Percentiles rank a stretch among this genome's conserved stretches.
Evolutionary conservation across 202 grass and related monocot genomes (phyloP).

Genomic region (Alloteropsis angusta): DNA sequence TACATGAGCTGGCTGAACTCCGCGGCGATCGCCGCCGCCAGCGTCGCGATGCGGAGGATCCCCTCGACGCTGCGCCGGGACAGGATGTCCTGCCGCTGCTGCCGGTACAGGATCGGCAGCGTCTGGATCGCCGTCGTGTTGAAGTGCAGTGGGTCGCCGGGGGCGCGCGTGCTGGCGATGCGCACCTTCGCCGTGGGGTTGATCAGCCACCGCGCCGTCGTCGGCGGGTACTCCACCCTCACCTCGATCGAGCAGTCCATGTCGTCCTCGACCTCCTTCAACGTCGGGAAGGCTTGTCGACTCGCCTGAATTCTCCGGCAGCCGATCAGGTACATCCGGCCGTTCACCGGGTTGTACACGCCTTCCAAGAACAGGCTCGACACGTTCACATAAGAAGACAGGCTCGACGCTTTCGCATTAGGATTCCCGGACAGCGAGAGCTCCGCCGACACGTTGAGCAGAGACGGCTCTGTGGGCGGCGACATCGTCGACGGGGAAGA

Average conservation of each 20-base stretch:
- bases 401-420: conserved; percentile 43
- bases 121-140: conserved; percentile 50
- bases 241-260: conserved; percentile 85
- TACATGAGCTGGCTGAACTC: conserved; percentile 67
- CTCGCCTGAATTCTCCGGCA: conserved; percentile 49
- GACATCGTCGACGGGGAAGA: not conserved
- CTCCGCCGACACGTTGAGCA: conserved; percentile 77
- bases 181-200: conserved; percentile 60
- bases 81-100: conserved; percentile 73
- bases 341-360: conserved; percentile 79
- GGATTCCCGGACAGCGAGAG: conserved; percentile 32
- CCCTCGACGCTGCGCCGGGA: conserved; percentile 76
- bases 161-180: conserved; percentile 49
- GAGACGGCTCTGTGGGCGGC: not conserved
- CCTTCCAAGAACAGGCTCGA: conserved; percentile 66
- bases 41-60: conserved; percentile 59
- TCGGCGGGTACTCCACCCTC: conserved; percentile 77
- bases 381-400: conserved; percentile 45
- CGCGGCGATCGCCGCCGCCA: conserved; percentile 47
- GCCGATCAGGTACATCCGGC: conserved; percentile 78
- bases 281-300: conserved; percentile 24
- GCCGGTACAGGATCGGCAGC: conserved; percentile 68
- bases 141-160: conserved; percentile 42
- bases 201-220: conserved; percentile 74
- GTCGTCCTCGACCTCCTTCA: conserved; percentile 34